These are phyloP conservation scores for Phytophthora agathidicida DNA, from an alignment of 352 stramenopile species.

Conservation along the genomic window DNA sequence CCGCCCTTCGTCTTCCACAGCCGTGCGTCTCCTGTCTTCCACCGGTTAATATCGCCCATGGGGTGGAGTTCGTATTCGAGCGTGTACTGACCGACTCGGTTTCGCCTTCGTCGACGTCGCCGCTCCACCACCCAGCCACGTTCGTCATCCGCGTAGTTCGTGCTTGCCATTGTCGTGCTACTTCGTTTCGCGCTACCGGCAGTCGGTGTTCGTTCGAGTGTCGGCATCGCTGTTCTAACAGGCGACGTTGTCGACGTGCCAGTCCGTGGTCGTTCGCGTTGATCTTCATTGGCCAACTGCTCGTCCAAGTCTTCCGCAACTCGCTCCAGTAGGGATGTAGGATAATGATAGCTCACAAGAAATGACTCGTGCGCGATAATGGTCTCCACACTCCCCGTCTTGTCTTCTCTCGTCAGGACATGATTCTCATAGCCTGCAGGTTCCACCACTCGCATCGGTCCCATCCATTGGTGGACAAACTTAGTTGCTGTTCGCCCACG, in stretches of 20 bases:
- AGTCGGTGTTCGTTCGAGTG: no score
- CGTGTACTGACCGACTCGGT: background rate
- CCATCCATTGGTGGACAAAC: slow-evolving; percentile 2
- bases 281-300: background rate
- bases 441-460: background rate
- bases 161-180: background rate
- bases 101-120: background rate
- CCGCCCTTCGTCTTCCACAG: background rate
- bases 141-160: no score
- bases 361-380: slow-evolving; percentile 5
- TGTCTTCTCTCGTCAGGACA: background rate
- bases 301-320: background rate
- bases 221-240: no score
- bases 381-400: background rate
- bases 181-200: background rate
- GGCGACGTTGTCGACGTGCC: no score
- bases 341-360: background rate
- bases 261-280: no score
- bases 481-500: slow-evolving; percentile 5
- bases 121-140: slow-evolving; percentile 3
- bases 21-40: no score
- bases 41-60: background rate
- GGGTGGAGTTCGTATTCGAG: slow-evolving; percentile 1
- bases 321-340: background rate
- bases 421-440: background rate